Base-by-base conservation (phyloP, 139 green algal species). In the Coelastrella sp. region DNA sequence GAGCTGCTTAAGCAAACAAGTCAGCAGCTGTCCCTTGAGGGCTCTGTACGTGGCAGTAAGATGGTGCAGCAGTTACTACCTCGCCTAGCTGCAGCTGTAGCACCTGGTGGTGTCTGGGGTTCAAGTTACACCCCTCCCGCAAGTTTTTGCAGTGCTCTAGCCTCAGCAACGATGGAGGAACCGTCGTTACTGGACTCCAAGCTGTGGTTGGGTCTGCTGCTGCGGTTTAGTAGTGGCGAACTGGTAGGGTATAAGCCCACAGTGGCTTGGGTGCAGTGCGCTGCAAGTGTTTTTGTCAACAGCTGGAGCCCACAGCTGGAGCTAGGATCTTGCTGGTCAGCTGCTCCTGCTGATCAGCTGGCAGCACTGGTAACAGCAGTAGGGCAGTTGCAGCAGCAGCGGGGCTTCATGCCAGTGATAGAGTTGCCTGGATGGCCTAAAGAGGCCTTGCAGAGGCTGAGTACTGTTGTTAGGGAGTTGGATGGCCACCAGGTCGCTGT, bases 151-250 rank as follows among this genome's bases (percentile, higher is more conserved):
- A 11, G 30, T 50, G 73, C 73, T 17, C 35, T 82, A 35, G 69
- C 51, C 32, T 38, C 62, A 40, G 62, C 62, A 69, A 40, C 62
- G 5, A 7, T 23, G 37, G 73, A 67, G 32, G 73, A 48, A 11
- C 48, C 50, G 6, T 3, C 48, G 5, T 48, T 19, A 35, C 73
- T 81, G 23, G 2, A 8, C 5, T 21, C 73, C 7, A 30, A 21
- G 27, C 50, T 81, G 50, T 81, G 73, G 73, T 34, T 81, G 3
- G 73, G 57, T 7, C 15, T 81, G 73, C 48, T 81, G 32, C 13
- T 81, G 50, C 73, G 73, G 48, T 81, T 81, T 27, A 64, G 53
- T 27, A 27, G 17, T 51, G 32, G 73, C 21, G 73, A 81, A 25
- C 4, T 81, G 73, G 19, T 25, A 63, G 71, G 71, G 41, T 81